Base-by-base conservation (phyloP, 345 rosid genomes). In the Ailanthus altissimus region DNA sequence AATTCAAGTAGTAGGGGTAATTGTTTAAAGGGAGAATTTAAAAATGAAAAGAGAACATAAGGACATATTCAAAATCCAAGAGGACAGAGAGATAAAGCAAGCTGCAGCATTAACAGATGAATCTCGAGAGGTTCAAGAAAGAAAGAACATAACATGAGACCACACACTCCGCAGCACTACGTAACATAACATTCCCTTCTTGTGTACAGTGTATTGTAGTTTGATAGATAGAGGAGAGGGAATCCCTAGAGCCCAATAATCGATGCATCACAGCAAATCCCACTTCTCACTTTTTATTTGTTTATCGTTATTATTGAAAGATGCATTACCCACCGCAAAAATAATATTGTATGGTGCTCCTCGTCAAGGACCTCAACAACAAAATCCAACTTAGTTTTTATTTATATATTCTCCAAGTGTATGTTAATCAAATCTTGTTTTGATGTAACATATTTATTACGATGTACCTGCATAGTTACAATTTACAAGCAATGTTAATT, bases 91-190 rank as follows among this genome's bases (percentile, higher is more conserved):
- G 84, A 74, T 82, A 79, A 80, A 81, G 86, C 65, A 79, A 69
- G 86, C 77, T 43, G 50, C 38, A 26, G 23, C 40, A 83, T 32
- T 79, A 84, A 85, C 78, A 86, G 84, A 87, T 90, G 89, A 86
- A 87, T 87, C 87, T 91, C 83, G 79, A 85, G 88, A 83, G 81
- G 84, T 86, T 88, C 96, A 83, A 91, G 88, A 86, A 61, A 28
- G 38, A 69, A 69, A 74, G 21, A 72, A 79, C 79, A 81, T 28
- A 68, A 64, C 74, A 76, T 68, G 73, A 77, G 77, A 78, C 75
- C 76, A 13, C 71, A 77, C 88, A 78, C 77, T 78, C 80, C 85
- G 73, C 84, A 81, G 82, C 85, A 81, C 89, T 76, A 79, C 87
- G 88, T 85, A 85, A 85, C 89, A 87, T 92, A 89, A 92, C 87